Evolutionary conservation across 2,329 filamentous ascomycete genomes (phyloP).

Genomic region (Fusarium phyllophilum): DNA sequence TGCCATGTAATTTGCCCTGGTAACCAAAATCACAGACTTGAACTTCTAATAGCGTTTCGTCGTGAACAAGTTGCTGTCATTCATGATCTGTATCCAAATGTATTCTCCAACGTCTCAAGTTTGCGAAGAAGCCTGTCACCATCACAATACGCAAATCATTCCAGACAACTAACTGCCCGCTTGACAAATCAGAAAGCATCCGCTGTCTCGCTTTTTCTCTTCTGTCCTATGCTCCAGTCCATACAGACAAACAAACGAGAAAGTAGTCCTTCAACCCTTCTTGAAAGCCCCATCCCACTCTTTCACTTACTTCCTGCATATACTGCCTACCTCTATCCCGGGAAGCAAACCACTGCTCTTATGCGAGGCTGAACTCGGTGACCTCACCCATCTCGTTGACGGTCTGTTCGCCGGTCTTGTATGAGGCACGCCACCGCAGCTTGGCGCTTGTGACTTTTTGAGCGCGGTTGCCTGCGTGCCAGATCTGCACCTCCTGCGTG

Average conservation of each 20-base stretch:
- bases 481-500: constrained; percentile 81
- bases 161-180: constrained; percentile 11
- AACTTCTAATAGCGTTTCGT: background rate
- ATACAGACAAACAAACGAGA: background rate
- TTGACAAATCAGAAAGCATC: constrained; percentile 29
- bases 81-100: background rate
- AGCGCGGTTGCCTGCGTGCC: constrained; percentile 73
- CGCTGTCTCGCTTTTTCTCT: constrained; percentile 34
- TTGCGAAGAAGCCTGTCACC: background rate
- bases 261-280: background rate
- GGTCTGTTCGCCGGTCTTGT: constrained; percentile 72
- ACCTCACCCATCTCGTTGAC: constrained; percentile 89
- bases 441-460: constrained; percentile 83
- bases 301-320: background rate
- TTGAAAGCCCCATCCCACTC: background rate
- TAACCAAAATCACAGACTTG: background rate
- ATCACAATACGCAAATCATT: background rate
- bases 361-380: constrained; percentile 79
- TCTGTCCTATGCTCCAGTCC: constrained; percentile 12
- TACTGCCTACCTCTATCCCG: background rate
- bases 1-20: background rate
- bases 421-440: constrained; percentile 88
- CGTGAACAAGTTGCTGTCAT: background rate
- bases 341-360: constrained; percentile 5
- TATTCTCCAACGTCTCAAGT: background rate